These are phyloP conservation scores for Ochetophila trinervis DNA, from an alignment of 306 rosid genomes.

Conservation along the genomic window DNA sequence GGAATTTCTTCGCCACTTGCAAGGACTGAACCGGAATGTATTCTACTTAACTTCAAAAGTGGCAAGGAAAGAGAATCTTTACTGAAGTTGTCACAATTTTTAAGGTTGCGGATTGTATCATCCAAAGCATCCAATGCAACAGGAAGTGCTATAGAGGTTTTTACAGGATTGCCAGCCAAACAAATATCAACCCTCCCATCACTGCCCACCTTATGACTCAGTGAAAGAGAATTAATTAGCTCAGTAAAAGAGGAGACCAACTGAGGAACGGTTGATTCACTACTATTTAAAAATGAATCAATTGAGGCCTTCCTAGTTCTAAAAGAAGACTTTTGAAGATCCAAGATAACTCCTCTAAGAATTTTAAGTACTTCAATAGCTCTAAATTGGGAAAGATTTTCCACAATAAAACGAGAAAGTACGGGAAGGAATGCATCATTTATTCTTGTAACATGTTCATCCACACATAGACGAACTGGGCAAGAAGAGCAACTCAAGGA, in stretches of 20 bases:
- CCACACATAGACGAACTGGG: slow-evolving; percentile 69
- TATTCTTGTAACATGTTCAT: slow-evolving; percentile 79
- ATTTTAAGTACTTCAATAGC: slow-evolving; percentile 53
- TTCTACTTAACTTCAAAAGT: slow-evolving; percentile 65
- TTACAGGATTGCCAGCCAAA: slow-evolving; percentile 59
- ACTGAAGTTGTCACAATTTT: slow-evolving; percentile 46
- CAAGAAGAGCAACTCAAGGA: slow-evolving; percentile 56
- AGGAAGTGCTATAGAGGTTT: slow-evolving; percentile 73
- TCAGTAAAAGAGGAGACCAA: slow-evolving; percentile 58
- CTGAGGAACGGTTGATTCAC: slow-evolving; percentile 36
- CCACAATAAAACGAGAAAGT: slow-evolving; percentile 50
- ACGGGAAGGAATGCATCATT: slow-evolving; percentile 61
- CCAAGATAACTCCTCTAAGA: slow-evolving; percentile 43
- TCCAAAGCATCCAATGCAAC: slow-evolving; percentile 71
- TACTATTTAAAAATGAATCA: slow-evolving; percentile 34
- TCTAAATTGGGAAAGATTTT: slow-evolving; percentile 45
- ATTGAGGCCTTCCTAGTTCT: slow-evolving; percentile 57
- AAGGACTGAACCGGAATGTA: slow-evolving; percentile 80
- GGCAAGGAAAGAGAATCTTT: slow-evolving; percentile 57
- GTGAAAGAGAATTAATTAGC: slow-evolving; percentile 58
- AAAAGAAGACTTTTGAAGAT: slow-evolving; percentile 56
- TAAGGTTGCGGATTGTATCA: slow-evolving; percentile 48
- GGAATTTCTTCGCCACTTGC: slow-evolving; percentile 95
- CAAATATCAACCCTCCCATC: slow-evolving; percentile 65
- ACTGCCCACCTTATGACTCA: slow-evolving; percentile 41